Evolutionary conservation across 2,329 filamentous ascomycete genomes (phyloP).

Genomic region (Xylaria sp.): DNA sequence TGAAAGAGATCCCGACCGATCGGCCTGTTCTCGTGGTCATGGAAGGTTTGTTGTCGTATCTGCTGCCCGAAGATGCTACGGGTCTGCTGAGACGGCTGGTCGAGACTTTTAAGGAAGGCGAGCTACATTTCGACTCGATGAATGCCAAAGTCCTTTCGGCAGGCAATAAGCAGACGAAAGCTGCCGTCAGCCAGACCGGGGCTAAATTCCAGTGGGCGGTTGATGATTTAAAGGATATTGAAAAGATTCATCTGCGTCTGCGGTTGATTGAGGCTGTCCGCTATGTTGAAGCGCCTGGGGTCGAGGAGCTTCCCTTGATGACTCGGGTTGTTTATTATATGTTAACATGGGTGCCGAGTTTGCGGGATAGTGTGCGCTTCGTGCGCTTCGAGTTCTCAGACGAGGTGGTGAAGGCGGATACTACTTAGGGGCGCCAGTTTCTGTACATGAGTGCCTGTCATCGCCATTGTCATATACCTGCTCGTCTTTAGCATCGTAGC

Average conservation of each 20-base stretch:
- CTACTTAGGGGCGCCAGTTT: not conserved
- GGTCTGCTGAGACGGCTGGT: constrained; percentile 35
- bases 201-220: constrained; percentile 36
- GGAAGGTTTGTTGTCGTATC: constrained; percentile 43
- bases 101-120: constrained; percentile 35
- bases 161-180: constrained; percentile 22
- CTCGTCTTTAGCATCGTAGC: too few species aligned
- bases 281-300: constrained; percentile 17
- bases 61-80: constrained; percentile 34
- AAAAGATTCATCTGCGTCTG: constrained; percentile 31
- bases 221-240: constrained; percentile 33
- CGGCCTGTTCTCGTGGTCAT: constrained; percentile 42
- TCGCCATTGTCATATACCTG: not conserved
- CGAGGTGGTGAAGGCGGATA: not conserved
- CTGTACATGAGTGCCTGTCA: not conserved
- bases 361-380: constrained; percentile 22
- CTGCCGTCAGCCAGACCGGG: constrained; percentile 28
- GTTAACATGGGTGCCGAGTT: constrained; percentile 25
- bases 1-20: constrained; percentile 39
- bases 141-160: constrained; percentile 19
- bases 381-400: constrained; percentile 21
- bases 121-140: constrained; percentile 40
- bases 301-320: constrained; percentile 14
- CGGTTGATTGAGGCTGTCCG: constrained; percentile 28
- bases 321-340: constrained; percentile 16